Conservation (phyloP, 306 rosid genomes). For the Clitoria ternatea region DNA sequence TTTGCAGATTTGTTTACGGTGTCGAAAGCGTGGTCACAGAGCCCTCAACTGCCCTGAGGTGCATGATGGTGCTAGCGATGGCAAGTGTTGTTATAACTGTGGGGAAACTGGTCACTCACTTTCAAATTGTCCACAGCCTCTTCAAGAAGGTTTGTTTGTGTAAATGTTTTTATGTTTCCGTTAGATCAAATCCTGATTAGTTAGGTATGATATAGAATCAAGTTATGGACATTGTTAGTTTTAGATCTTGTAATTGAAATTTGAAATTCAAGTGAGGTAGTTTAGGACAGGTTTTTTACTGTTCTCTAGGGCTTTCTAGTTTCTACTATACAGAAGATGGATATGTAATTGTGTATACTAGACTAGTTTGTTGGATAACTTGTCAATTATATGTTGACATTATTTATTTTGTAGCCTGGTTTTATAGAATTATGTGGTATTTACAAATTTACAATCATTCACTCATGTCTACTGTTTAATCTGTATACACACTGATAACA, state of each 20-base stretch:
- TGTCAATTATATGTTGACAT: neutral
- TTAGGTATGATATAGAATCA: neutral
- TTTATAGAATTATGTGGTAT: neutral
- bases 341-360: neutral
- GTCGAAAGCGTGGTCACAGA: conserved; percentile 83
- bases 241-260: neutral
- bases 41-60: conserved; percentile 73
- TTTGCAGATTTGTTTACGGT: conserved; percentile 79
- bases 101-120: conserved; percentile 83
- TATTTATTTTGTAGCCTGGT: neutral
- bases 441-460: no score
- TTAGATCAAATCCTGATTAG: neutral
- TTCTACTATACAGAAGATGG: neutral
- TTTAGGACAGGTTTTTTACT: neutral
- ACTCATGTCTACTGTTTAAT: neutral
- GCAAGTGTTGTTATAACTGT: conserved; percentile 76
- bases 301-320: neutral
- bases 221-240: neutral
- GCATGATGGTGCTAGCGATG: conserved; percentile 35
- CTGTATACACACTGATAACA: neutral
- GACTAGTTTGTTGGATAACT: neutral
- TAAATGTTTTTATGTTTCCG: neutral
- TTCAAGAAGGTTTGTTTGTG: conserved; percentile 53
- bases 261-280: neutral
- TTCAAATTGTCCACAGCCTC: conserved; percentile 56